These are phyloP conservation scores for Pseudogymnoascus sp. DNA, from an alignment of 2,329 filamentous ascomycete species.

Conservation along the genomic window DNA sequence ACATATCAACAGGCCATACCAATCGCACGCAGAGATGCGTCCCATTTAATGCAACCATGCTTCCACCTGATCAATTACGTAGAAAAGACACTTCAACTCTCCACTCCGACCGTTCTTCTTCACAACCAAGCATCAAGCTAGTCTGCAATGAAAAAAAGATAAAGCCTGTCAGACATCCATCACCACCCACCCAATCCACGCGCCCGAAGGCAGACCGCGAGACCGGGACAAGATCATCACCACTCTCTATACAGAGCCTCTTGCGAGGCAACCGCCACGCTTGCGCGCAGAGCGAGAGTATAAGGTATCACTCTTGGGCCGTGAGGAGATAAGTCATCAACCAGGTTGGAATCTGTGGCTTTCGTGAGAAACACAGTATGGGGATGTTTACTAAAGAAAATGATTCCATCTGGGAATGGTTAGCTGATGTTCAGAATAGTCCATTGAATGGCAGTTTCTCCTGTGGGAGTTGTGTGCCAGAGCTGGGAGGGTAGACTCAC, in stretches of 20 bases:
- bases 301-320: conserved; percentile 77
- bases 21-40: background rate
- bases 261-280: conserved; percentile 42
- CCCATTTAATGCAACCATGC: background rate
- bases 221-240: conserved; percentile 89
- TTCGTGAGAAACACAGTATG: conserved; percentile 81
- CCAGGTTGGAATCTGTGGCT: conserved; percentile 94
- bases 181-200: conserved; percentile 69
- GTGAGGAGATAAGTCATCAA: conserved; percentile 88
- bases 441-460: too few species aligned
- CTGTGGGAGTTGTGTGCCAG: background rate
- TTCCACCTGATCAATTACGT: too few species aligned
- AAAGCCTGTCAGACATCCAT: conserved; percentile 80
- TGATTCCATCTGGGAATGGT: conserved; percentile 56
- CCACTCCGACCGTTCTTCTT: conserved; percentile 38
- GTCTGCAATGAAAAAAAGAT: conserved; percentile 47
- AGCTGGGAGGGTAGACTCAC: conserved; percentile 17
- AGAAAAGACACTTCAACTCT: too few species aligned
- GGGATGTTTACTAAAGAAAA: conserved; percentile 94
- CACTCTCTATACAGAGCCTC: conserved; percentile 66
- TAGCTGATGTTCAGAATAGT: conserved; percentile 13
- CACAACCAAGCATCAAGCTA: conserved; percentile 37
- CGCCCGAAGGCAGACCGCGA: conserved; percentile 67
- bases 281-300: conserved; percentile 53
- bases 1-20: background rate